Conservation (phyloP, 495 filamentous ascomycete genomes). For the Aspergillus egyptiacus region DNA sequence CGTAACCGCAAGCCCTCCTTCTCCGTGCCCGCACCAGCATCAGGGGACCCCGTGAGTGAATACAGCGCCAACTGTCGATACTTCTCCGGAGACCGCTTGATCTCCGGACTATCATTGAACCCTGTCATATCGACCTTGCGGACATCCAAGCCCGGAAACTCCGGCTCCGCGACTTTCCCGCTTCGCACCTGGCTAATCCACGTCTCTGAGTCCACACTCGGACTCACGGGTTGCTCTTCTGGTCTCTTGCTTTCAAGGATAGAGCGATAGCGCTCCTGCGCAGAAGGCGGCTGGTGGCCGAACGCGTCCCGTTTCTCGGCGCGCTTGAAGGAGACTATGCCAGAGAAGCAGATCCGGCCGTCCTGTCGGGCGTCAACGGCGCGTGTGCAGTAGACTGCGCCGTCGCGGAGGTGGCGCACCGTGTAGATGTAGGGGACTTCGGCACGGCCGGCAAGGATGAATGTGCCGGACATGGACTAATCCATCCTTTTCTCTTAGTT, state of each 20-base stretch:
- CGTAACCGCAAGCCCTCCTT: constrained; percentile 15
- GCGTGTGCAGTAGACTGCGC: constrained; percentile 52
- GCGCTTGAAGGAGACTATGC: constrained; percentile 58
- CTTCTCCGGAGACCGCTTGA: constrained; percentile 40
- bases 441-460: constrained; percentile 49
- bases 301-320: constrained; percentile 30
- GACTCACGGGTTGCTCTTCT: constrained; percentile 32
- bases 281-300: constrained; percentile 36
- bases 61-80: constrained; percentile 57
- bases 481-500: too few relatives aligned
- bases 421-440: constrained; percentile 57
- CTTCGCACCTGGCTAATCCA: constrained; percentile 28
- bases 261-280: constrained; percentile 31
- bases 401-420: constrained; percentile 48
- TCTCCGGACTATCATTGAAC: constrained; percentile 44
- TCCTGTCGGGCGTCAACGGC: constrained; percentile 48
- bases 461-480: constrained; percentile 65
- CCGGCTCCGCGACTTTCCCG: constrained; percentile 26
- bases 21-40: constrained; percentile 9
- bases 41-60: constrained; percentile 41
- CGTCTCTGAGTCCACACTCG: constrained; percentile 44
- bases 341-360: constrained; percentile 52
- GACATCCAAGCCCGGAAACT: constrained; percentile 56
- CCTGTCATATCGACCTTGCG: constrained; percentile 57
- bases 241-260: constrained; percentile 37